Evolutionary conservation across 345 rosid species (phyloP).

Genomic region (Mallotus nudiflorus): DNA sequence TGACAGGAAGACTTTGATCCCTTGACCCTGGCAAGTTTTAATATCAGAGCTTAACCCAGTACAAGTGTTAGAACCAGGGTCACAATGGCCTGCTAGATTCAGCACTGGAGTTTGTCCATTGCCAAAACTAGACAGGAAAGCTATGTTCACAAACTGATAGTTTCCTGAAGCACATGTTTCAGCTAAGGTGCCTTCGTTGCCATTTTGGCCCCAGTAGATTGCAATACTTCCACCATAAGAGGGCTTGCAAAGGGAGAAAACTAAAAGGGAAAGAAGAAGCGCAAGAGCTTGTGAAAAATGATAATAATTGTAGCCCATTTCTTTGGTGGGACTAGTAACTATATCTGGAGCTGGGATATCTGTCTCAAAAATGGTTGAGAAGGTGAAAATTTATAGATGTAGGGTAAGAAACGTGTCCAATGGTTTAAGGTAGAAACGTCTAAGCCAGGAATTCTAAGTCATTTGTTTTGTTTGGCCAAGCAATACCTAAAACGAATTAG

Average conservation of each 20-base stretch:
- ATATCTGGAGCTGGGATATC: background rate
- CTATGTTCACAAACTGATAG: constrained; percentile 18
- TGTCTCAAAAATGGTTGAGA: background rate
- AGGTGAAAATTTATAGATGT: background rate
- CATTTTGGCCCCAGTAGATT: constrained; percentile 23
- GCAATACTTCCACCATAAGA: constrained; percentile 15
- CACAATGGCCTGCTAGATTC: constrained; percentile 21
- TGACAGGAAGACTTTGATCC: constrained; percentile 18
- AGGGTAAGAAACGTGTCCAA: background rate
- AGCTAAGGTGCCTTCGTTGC: constrained; percentile 18
- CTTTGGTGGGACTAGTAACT: background rate
- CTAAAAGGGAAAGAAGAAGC: background rate
- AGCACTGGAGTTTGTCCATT: constrained; percentile 16
- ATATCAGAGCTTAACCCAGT: background rate
- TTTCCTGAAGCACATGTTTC: constrained; percentile 18
- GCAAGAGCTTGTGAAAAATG: background rate
- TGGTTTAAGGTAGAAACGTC: background rate
- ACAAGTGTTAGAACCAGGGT: constrained; percentile 10
- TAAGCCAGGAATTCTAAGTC: background rate
- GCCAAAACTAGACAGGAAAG: constrained; percentile 16
- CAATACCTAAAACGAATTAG: too few species aligned
- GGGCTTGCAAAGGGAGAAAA: background rate
- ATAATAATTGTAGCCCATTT: background rate
- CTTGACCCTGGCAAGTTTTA: constrained; percentile 7
- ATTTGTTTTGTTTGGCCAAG: too few species aligned